Percentiles rank a stretch among this genome's conserved stretches.
These are phyloP conservation scores for Pseudisothecium myosuroides DNA, from an alignment of 225 moss, liverwort and hornwort genomes.

Conservation along the genomic window DNA sequence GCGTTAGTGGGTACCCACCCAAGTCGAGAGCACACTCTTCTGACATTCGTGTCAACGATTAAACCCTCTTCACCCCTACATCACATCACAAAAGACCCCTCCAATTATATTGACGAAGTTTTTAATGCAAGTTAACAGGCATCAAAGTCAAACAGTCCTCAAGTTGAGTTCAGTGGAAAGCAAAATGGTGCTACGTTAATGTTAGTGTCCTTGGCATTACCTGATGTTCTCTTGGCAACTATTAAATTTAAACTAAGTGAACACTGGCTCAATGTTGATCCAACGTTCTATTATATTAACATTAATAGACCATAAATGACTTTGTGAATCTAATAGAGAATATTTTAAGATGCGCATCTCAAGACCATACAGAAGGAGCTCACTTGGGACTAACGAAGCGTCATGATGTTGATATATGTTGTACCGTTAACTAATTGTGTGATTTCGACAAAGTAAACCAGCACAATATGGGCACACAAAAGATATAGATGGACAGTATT, in stretches of 20 bases:
- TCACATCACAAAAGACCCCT: slow-evolving; percentile 18
- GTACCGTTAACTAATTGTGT: background rate
- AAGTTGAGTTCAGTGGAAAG: background rate
- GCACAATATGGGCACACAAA: background rate
- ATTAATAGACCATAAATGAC: background rate
- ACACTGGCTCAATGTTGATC: background rate
- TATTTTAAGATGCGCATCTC: background rate
- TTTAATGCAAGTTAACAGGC: background rate
- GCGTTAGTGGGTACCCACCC: slow-evolving; percentile 70
- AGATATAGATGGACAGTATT: background rate
- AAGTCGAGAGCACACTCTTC: slow-evolving; percentile 77
- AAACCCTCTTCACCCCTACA: slow-evolving; percentile 87
- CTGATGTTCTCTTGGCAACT: background rate
- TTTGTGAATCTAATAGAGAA: background rate
- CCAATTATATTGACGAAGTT: background rate
- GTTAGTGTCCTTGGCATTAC: background rate
- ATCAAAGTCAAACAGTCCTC: background rate
- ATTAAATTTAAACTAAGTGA: background rate
- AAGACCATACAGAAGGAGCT: slow-evolving; percentile 27
- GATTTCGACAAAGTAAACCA: background rate
- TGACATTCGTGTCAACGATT: slow-evolving; percentile 88
- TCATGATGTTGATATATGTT: background rate
- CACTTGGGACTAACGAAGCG: background rate
- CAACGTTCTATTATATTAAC: background rate
- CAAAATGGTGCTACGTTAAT: background rate